Evolutionary conservation across 1,139 yeast species (phyloP).

Genomic region (Candida tropicalis): DNA sequence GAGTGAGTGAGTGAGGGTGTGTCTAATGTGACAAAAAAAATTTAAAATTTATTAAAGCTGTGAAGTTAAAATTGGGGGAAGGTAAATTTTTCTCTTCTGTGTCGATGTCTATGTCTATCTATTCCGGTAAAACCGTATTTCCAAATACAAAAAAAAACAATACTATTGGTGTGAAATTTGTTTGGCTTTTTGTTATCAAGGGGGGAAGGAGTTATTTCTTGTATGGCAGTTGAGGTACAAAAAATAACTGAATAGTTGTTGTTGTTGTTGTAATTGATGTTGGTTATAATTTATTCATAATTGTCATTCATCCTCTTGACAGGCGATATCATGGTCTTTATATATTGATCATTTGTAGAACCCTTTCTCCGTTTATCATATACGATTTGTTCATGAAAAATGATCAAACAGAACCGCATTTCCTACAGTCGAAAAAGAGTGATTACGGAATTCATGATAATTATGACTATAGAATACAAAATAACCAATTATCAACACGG

Average conservation of each 20-base stretch:
- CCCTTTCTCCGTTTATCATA: neutral
- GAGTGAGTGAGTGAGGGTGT: neutral
- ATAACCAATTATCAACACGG: neutral
- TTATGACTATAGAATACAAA: neutral
- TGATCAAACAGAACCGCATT: no score
- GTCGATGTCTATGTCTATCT: no score
- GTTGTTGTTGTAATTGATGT: no score
- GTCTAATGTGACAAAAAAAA: neutral
- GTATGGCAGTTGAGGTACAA: neutral
- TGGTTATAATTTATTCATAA: no score
- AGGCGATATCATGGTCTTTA: no score
- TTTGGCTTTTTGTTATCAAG: neutral
- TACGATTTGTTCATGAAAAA: neutral
- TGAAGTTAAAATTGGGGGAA: neutral
- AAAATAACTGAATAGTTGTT: no score
- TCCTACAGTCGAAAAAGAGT: neutral
- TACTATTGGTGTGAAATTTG: conserved; percentile 1
- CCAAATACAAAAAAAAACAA: conserved; percentile 3
- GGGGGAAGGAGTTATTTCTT: neutral
- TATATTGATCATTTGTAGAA: no score
- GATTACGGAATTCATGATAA: conserved; percentile 2
- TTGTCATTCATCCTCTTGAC: no score
- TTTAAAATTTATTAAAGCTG: no score
- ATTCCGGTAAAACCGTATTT: conserved; percentile 6
- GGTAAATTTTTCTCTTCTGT: no score